phyloP scores from a whole-genome alignment of 2,329 filamentous ascomycete genomes.

The Tympanopsis confertula region DNA sequence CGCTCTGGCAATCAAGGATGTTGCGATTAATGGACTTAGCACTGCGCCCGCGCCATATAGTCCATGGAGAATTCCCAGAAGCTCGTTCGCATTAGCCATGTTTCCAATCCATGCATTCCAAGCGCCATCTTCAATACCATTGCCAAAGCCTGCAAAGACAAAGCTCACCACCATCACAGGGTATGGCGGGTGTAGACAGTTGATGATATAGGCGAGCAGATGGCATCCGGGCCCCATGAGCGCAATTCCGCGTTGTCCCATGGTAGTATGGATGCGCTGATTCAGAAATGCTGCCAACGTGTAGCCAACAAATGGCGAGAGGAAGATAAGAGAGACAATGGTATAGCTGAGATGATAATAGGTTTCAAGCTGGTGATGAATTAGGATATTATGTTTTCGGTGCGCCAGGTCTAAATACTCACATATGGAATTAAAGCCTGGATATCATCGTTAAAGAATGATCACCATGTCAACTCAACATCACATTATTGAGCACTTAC shows the following conservation, averaged over 20 bases:
- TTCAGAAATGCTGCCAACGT: slow-evolving; percentile 25
- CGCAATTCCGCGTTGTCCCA: slow-evolving; percentile 38
- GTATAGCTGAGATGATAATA: slow-evolving; percentile 28
- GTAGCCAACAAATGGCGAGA: slow-evolving; percentile 29
- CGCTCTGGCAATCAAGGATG: slow-evolving; percentile 54
- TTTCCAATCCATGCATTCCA: slow-evolving; percentile 50
- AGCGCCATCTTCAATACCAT: slow-evolving; percentile 47
- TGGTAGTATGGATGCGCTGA: slow-evolving; percentile 20
- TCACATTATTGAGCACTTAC: slow-evolving; percentile 21
- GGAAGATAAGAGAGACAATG: slow-evolving; percentile 29
- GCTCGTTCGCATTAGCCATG: slow-evolving; percentile 57
- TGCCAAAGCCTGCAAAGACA: slow-evolving; percentile 58
- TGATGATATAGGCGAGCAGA: slow-evolving; percentile 50
- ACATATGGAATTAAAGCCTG: slow-evolving; percentile 39
- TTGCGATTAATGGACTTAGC: slow-evolving; percentile 58
- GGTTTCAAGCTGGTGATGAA: slow-evolving; percentile 20
- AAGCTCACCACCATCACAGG: slow-evolving; percentile 55
- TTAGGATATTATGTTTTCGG: slow-evolving; percentile 6
- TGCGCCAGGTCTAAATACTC: slow-evolving; percentile 10
- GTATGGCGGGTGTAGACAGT: slow-evolving; percentile 55
- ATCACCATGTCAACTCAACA: slow-evolving; percentile 7
- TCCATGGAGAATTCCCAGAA: slow-evolving; percentile 58
- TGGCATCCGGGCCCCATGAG: slow-evolving; percentile 47
- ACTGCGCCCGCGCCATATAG: slow-evolving; percentile 60
- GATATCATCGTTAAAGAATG: slow-evolving; percentile 6